phyloP scores from a whole-genome alignment of 2,329 filamentous ascomycete genomes.

The Septoria linicola region DNA sequence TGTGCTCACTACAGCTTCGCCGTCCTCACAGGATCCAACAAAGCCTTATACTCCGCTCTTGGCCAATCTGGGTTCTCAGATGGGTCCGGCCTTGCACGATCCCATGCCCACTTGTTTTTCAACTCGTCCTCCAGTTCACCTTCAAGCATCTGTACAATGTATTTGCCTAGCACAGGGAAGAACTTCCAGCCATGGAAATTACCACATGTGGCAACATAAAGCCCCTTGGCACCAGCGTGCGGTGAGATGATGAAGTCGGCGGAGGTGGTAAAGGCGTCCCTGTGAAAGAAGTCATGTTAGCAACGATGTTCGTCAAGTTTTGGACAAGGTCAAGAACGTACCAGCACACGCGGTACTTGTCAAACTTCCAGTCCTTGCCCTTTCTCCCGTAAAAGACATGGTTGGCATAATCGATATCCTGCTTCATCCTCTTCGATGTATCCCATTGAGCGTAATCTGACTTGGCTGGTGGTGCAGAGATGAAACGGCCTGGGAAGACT shows the following conservation, averaged over 20 bases:
- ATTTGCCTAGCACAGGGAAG: constrained; percentile 40
- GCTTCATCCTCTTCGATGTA: constrained; percentile 55
- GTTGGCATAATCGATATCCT: constrained; percentile 59
- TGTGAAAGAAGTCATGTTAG: constrained; percentile 32
- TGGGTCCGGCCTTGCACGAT: constrained; percentile 57
- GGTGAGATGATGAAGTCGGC: constrained; percentile 53
- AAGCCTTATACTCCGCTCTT: constrained; percentile 56
- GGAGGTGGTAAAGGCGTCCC: constrained; percentile 64
- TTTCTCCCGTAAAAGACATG: constrained; percentile 60
- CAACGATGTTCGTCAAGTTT: not conserved
- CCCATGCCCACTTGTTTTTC: constrained; percentile 56
- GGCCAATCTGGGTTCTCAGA: constrained; percentile 57
- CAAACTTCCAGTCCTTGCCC: constrained; percentile 57
- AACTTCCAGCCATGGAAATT: constrained; percentile 42
- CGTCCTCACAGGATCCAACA: constrained; percentile 41
- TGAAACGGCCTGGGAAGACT: constrained; percentile 52
- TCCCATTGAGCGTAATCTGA: constrained; percentile 64
- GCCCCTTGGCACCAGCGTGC: constrained; percentile 43
- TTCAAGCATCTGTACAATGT: constrained; percentile 39
- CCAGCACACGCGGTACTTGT: constrained; percentile 67
- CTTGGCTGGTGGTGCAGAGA: constrained; percentile 58
- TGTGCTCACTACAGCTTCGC: constrained; percentile 14
- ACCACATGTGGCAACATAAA: constrained; percentile 50
- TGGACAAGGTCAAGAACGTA: constrained; percentile 40
- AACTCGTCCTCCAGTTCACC: constrained; percentile 46